Percentiles rank a stretch among this genome's conserved stretches.
Evolutionary conservation across 805 yeast genomes (phyloP).

Genomic region (Myxozyma sirexii): DNA sequence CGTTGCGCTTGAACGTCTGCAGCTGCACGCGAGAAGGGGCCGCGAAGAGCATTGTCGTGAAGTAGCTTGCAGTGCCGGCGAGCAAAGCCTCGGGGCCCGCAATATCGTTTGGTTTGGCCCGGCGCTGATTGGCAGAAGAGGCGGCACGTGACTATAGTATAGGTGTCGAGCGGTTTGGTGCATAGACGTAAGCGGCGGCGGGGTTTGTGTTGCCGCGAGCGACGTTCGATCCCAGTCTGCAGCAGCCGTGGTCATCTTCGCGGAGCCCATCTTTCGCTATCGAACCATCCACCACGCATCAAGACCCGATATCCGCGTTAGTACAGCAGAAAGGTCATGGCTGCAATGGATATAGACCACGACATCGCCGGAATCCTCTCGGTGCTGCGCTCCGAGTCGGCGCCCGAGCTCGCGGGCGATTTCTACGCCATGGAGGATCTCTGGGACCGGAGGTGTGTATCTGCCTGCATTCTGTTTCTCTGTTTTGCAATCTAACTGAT

Average conservation of each 20-base stretch:
- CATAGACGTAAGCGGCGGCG: neutral
- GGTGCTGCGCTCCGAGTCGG: constrained; percentile 66
- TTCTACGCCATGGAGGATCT: constrained; percentile 77
- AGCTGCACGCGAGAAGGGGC: constrained; percentile 21
- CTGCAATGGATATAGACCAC: constrained; percentile 35
- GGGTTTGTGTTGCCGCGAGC: neutral
- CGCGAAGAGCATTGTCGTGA: constrained; percentile 11
- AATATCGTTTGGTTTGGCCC: neutral
- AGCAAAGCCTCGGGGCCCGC: neutral
- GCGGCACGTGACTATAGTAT: neutral
- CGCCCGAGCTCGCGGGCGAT: constrained; percentile 61
- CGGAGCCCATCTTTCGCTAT: no score
- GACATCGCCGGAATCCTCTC: constrained; percentile 57
- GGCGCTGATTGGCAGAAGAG: constrained; percentile 17
- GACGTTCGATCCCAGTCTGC: neutral
- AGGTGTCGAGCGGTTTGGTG: neutral
- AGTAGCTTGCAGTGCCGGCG: neutral
- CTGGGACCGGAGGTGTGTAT: constrained; percentile 68
- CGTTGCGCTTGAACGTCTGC: constrained; percentile 10
- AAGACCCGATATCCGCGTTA: no score
- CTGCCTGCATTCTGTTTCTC: neutral
- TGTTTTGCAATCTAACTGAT: neutral
- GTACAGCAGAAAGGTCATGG: constrained; percentile 14
- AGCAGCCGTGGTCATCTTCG: no score
- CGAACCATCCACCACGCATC: no score